Base-by-base conservation (phyloP, 1,284 basidiomycete genomes). In the Papiliotrema terrestris region DNA sequence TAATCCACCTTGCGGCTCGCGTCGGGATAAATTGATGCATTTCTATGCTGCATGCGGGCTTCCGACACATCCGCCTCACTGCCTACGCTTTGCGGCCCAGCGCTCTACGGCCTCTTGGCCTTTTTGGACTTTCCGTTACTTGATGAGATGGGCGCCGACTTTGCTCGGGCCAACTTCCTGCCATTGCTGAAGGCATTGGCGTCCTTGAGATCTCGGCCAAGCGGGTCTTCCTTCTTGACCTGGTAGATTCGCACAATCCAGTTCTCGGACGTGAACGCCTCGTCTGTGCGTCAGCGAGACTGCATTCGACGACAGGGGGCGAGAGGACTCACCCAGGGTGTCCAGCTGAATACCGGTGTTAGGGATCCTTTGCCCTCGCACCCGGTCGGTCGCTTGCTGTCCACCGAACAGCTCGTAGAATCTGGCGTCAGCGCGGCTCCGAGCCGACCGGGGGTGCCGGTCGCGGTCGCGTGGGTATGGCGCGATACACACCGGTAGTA, bases 211-310 rank as follows among this genome's bases (percentile, higher is more conserved):
- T 92, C 88, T 60, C 96, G 83, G 22, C 93, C 94, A 2, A 99
- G 82, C 19, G 84, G 76, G 77, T 98, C 96, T 52, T 96, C 92
- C 71, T 91, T 92, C 80, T 93, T 95, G 52, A 98, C 96, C 71
- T 91, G 81, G 73, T 93, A 99, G 71, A 99, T 97, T 46, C 96
- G 87, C 69, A 91, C 92, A 66, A 97, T 94, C 94, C 93, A 97
- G 78, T 97, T 97, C 79, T 97, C 93, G 9, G 90, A 91, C 1
- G 93, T 96, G 80, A 93, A 97, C 8, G 92, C 93, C 76, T 97
- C 93, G 65, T 96, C 91, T 89, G 32, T 15, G 8, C 38, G 51
- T 53, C 47, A 57, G 52, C 42, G 39, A 41, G 66, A 54, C 41
- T 62, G 54, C 45, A 38, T 13, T 20, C 14, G 35, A 32, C 49